Percentiles rank a stretch among this genome's conserved stretches.
Evolutionary conservation across 2,329 filamentous ascomycete genomes (phyloP).

Genomic region (Trichoderma endophyticum): DNA sequence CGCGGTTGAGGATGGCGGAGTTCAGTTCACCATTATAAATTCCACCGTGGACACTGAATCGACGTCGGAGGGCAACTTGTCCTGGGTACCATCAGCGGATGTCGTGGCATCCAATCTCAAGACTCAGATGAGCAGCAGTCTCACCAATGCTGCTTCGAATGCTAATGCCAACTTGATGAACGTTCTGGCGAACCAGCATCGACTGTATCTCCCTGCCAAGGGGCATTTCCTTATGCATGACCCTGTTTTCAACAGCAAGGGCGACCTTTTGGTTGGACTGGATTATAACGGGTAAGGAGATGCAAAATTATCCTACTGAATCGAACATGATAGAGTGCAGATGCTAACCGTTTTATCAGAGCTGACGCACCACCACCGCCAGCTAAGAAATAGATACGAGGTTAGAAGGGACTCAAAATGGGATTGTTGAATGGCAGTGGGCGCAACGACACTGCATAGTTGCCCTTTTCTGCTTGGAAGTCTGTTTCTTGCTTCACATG

Average conservation of each 20-base stretch:
- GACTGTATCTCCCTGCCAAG: not conserved
- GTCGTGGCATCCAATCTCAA: not conserved
- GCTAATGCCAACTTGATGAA: not conserved
- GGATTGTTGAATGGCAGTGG: not conserved
- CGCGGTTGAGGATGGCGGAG: not conserved
- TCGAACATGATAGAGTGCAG: not conserved
- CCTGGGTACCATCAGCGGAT: not conserved
- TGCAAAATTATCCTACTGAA: too few relatives aligned
- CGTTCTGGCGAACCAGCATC: not conserved
- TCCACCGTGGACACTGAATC: not conserved
- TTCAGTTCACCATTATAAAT: not conserved
- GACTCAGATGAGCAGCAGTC: not conserved
- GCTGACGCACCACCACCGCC: not conserved
- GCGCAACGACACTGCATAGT: not conserved
- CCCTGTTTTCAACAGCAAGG: not conserved
- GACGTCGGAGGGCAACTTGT: not conserved
- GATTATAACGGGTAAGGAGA: not conserved
- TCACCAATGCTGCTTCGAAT: not conserved
- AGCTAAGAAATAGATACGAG: not conserved
- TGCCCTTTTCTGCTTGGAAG: not conserved
- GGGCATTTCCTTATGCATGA: not conserved
- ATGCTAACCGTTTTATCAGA: not conserved
- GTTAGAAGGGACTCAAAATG: not conserved
- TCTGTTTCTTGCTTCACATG: not conserved
- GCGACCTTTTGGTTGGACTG: not conserved